Evolutionary conservation across 352 stramenopile species (phyloP).

Genomic region (Phytophthora multivora): DNA sequence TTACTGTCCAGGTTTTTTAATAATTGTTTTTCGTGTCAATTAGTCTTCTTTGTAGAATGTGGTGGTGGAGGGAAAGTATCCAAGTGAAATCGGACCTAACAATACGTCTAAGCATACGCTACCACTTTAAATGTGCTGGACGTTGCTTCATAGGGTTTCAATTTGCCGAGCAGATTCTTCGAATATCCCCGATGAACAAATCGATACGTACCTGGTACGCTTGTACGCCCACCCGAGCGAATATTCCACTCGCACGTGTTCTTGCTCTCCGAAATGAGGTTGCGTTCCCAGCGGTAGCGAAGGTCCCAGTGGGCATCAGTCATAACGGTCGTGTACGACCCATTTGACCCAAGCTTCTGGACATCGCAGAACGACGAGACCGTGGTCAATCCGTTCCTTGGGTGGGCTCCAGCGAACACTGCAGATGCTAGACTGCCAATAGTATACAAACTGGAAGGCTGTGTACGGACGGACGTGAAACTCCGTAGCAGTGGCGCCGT

Average conservation of each 20-base stretch:
- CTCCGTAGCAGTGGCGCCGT: constrained; percentile 1
- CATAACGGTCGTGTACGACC: constrained; percentile 41
- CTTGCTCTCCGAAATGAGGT: constrained; percentile 41
- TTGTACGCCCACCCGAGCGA: constrained; percentile 34
- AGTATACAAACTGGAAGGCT: constrained; percentile 35
- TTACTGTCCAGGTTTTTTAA: too few relatives aligned
- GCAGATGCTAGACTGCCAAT: constrained; percentile 42
- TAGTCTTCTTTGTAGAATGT: too few relatives aligned
- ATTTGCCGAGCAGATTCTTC: constrained; percentile 37
- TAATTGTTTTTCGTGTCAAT: too few relatives aligned
- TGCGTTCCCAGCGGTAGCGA: constrained; percentile 47
- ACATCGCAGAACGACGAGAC: constrained; percentile 44
- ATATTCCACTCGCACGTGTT: constrained; percentile 18
- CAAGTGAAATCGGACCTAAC: too few relatives aligned
- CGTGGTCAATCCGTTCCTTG: constrained; percentile 44
- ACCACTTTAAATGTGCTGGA: constrained; percentile 36
- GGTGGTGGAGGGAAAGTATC: too few relatives aligned
- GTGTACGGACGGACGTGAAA: constrained; percentile 35
- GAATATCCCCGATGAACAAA: constrained; percentile 53
- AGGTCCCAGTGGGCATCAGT: constrained; percentile 64
- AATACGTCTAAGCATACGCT: too few relatives aligned
- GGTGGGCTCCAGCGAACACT: constrained; percentile 52
- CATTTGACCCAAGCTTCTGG: constrained; percentile 1
- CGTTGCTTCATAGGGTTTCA: constrained; percentile 37
- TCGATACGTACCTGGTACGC: constrained; percentile 45